Evolutionary conservation across 345 rosid species (phyloP), one percentile per base, ranked within the genome.

Genomic region (Viola odorata): DNA sequence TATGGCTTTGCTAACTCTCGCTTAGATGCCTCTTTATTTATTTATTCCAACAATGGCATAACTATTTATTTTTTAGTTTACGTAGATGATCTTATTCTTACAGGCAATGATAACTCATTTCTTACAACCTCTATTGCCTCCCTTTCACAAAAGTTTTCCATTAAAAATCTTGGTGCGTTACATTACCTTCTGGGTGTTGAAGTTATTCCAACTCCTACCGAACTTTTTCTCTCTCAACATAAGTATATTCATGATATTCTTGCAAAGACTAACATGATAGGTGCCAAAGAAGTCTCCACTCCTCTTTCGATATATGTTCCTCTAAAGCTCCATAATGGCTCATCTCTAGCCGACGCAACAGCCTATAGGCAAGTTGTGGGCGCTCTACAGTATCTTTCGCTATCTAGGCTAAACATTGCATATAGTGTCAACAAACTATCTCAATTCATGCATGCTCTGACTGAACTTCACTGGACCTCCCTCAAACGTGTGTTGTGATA

Each of bases 251-350:
- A 1, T 1, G n/a, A 56, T 23, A 6, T 56, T 4, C 45, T 56
- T 2, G 3, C 60, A 5, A 56, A 56, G 4, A 56, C 60, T 14
- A 56, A 40, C 8, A 56, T 56, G 60, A 38, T 15, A 6, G 14
- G 60, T 5, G 60, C 45, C 2, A 56, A 56, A 38, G 60, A 56
- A 37, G 60, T 38, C 45, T 56, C 60, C 37, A 56, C 60, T 10
- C 60, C 60, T 9, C 14, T 56, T 4, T 56, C 60, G 5, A 56
- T 14, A 5, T 37, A 8, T 2, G 12, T 14, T 37, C 7, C 60
- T 23, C 60, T 56, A 4, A 37, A 56, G 17, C 12, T 56, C 44
- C 9, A 0, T 56, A 44, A 56, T 56, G 60, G 44, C 44, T 4
- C 32, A 1, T 23, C 2, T 23, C 32, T 23, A 23, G 32, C 32